Evolutionary conservation across 2,329 filamentous ascomycete genomes (phyloP), one percentile per base, ranked within the genome.

Genomic region (Hypomyces perniciosus): DNA sequence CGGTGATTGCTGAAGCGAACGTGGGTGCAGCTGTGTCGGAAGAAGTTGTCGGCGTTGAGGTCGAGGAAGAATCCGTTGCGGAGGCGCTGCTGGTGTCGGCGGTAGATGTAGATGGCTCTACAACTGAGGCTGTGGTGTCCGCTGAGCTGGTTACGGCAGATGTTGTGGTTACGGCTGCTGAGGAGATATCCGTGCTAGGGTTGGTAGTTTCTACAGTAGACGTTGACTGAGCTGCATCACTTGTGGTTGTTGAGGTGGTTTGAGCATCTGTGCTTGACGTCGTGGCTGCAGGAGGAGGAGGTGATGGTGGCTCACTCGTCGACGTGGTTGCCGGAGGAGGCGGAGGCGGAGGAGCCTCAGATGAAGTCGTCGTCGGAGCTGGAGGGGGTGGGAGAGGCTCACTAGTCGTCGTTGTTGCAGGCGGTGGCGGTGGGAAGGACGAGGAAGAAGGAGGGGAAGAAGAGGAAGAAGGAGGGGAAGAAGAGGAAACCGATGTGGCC

Each of bases 301-400:
- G 34, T 20, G 30, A 12, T 28, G 44, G 37, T 26, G 20, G 27
- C 8, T 30, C 8, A 6, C 5, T 43, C 30, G 27, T 30, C n/a
- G 27, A 29, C 27, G 49, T 51, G 13, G 37, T 51, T 12, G 44
- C 33, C 4, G 29, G 26, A 38, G 35, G 10, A 12, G 38, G 53
- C 34, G 26, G 33, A 42, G 10, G 45, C 40, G 43, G 26, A 6
- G 48, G 40, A 39, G 27, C 33, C n/a, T 35, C 20, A 40, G 26
- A 9, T 6, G 48, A 35, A 3, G 35, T 38, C 35, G 35, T 38
- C 12, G 35, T 12, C 8, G 10, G 35, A 6, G 35, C 12, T n/a
- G 35, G 10, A 38, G 35, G 35, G 12, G 8, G 35, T 38, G n/a
- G 7, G 20, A 3, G 20, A 20, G 20, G 20, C 20, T 20, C 20